A percentile compares a stretch with the other conserved stretches of the same genome.
These are phyloP conservation scores for Prunus dulcis DNA, from an alignment of 306 rosid species.

Conservation along the genomic window DNA sequence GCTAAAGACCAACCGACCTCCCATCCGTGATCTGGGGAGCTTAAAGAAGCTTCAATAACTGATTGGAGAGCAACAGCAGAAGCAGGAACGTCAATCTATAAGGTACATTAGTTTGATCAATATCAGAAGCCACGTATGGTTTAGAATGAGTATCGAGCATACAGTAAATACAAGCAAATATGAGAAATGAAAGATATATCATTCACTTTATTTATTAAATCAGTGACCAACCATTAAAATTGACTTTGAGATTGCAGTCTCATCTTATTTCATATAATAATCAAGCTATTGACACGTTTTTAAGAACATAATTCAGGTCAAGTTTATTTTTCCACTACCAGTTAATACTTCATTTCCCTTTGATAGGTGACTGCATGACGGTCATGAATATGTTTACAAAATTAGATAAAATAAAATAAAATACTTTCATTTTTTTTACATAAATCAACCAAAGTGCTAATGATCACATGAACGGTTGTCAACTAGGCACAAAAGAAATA, in stretches of 20 bases:
- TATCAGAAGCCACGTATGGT: background rate
- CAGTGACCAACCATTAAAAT: background rate
- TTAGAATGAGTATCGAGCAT: background rate
- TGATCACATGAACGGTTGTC: background rate
- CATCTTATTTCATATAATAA: background rate
- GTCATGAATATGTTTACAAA: background rate
- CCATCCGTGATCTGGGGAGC: constrained; percentile 70
- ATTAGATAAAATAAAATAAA: background rate
- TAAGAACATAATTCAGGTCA: background rate
- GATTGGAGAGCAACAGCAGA: constrained; percentile 66
- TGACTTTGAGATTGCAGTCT: background rate
- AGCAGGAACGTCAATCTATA: constrained; percentile 70
- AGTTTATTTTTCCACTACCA: background rate
- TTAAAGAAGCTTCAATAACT: constrained; percentile 68
- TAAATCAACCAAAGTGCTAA: background rate
- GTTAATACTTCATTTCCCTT: background rate
- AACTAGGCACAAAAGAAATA: constrained; percentile 1
- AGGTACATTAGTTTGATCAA: constrained; percentile 14
- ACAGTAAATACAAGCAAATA: background rate
- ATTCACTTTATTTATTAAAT: background rate
- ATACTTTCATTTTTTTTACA: too few relatives aligned
- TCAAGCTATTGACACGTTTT: background rate
- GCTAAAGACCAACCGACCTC: constrained; percentile 96
- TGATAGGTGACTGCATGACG: background rate
- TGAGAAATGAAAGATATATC: constrained; percentile 5